Base-by-base conservation (phyloP, 805 yeast species). In the Wickerhamiella domercqiae region DNA sequence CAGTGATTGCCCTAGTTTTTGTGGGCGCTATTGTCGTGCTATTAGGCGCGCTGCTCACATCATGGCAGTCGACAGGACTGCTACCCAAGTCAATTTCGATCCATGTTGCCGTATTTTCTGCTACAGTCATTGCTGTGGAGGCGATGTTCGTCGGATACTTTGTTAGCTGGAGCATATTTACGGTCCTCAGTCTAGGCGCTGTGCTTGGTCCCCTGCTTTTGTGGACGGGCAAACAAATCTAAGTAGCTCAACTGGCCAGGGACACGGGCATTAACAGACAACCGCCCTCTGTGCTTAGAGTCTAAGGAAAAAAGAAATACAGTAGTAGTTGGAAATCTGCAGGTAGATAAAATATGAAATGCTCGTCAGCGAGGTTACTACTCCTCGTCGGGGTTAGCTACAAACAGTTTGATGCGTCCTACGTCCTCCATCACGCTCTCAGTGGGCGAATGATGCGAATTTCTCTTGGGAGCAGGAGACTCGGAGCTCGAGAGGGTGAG, bases 111-210 rank as follows among this genome's bases (percentile, higher is more conserved):
- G 47, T 39, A 7, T 72, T 77, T 45, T 52, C 75, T 34, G 54
- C 54, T 1, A 53, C 71, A 1, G 51, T 78, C 16, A 56, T 64
- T 5, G 64, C 68, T 4, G 61, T 67, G 43, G 84, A 78, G 55
- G 49, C 53, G 21, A 59, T 66, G 9, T 75, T 78, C 42, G 51
- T 70, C 42, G 65, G 62, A 42, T 78, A 78, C 58, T 78, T 67
- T 57, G 51, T 69, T 47, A 69, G 71, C 15, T 62, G 71, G 25
- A 64, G 77, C 13, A 75, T 78, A 29, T 78, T 78, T 55, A 61
- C 64, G 14, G 68, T 82, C 5, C 50, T 78, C 29, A 59, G 61
- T 44, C 62, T 70, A 42, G 52, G 61, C 16, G 60, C 62, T 5
- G 48, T 72, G 17, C 56, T 77, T 38, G 68, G 68, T 3, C 63